These are phyloP conservation scores for Schizochytrium sp. DNA, from an alignment of 108 stramenopile genomes.

Conservation along the genomic window DNA sequence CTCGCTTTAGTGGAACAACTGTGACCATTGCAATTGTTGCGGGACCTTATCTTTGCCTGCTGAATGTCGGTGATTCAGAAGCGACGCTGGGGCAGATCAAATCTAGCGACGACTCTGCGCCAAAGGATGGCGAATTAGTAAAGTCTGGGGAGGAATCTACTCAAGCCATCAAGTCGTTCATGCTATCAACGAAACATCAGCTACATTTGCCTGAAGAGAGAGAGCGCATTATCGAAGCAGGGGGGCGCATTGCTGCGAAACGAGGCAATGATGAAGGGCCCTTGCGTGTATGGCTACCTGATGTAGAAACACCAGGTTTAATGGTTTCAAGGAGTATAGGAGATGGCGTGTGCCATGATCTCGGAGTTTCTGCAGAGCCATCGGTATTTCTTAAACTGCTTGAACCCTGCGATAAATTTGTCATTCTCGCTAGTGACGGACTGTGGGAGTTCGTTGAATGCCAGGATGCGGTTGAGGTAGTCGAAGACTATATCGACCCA, in stretches of 20 bases:
- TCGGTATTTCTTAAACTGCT: not conserved
- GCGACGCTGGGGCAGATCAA: not conserved
- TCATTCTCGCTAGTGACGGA: conserved; percentile 56
- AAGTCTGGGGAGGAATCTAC: not conserved
- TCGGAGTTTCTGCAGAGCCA: conserved; percentile 38
- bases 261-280: conserved; percentile 41
- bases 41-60: not conserved
- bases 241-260: not conserved
- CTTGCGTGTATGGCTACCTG: conserved; percentile 36
- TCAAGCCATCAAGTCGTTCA: not conserved
- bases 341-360: conserved; percentile 21
- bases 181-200: not conserved
- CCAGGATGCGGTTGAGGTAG: not conserved
- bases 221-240: conserved; percentile 22
- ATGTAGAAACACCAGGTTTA: conserved; percentile 34
- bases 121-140: not conserved
- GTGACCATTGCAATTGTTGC: not conserved
- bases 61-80: conserved; percentile 32
- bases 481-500: conserved; percentile 45
- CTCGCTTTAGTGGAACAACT: conserved; percentile 46
- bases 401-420: not conserved
- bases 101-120: not conserved
- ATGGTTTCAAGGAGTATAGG: conserved; percentile 55
- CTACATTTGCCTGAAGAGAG: not conserved
- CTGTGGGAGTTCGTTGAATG: conserved; percentile 39